Evolutionary conservation across 768 basidiomycete species (phyloP).

Genomic region (Leccinum uliginosum): DNA sequence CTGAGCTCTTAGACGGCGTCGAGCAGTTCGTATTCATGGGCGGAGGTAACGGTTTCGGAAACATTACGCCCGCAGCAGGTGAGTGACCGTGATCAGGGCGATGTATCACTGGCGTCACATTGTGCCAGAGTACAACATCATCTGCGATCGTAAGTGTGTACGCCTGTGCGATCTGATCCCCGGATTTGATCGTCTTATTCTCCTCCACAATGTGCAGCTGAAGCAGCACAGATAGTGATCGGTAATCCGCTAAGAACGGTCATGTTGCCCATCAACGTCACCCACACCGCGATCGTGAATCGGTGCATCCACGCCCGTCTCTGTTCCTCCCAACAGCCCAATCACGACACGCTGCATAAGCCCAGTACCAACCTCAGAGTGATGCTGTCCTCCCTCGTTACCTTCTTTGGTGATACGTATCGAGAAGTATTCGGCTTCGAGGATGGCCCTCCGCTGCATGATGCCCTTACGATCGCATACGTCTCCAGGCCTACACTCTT

Average conservation of each 20-base stretch:
- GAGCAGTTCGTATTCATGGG: conserved; percentile 74
- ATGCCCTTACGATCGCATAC: conserved; percentile 78
- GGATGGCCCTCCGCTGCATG: conserved; percentile 86
- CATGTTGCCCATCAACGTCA: conserved; percentile 87
- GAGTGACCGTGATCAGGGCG: conserved; percentile 2
- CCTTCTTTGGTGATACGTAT: conserved; percentile 71
- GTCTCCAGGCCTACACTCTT: conserved; percentile 69
- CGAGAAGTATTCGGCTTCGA: conserved; percentile 72
- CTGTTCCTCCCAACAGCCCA: conserved; percentile 40
- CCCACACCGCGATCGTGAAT: conserved; percentile 80
- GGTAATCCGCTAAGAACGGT: conserved; percentile 60
- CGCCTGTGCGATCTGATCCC: neutral
- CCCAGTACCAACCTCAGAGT: conserved; percentile 53
- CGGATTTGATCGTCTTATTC: neutral
- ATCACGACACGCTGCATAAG: conserved; percentile 3
- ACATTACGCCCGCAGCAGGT: conserved; percentile 74
- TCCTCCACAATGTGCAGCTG: conserved; percentile 41
- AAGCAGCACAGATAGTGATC: conserved; percentile 79
- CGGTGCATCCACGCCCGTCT: conserved; percentile 47
- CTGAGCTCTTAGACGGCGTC: conserved; percentile 46
- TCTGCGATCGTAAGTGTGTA: conserved; percentile 71
- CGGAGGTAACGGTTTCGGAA: conserved; percentile 83
- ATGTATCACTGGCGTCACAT: neutral
- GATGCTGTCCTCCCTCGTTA: conserved; percentile 70
- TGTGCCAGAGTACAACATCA: conserved; percentile 68